These are phyloP conservation scores for Diophrys sp. DNA, from an alignment of 73 alveolate species.

Conservation along the genomic window DNA sequence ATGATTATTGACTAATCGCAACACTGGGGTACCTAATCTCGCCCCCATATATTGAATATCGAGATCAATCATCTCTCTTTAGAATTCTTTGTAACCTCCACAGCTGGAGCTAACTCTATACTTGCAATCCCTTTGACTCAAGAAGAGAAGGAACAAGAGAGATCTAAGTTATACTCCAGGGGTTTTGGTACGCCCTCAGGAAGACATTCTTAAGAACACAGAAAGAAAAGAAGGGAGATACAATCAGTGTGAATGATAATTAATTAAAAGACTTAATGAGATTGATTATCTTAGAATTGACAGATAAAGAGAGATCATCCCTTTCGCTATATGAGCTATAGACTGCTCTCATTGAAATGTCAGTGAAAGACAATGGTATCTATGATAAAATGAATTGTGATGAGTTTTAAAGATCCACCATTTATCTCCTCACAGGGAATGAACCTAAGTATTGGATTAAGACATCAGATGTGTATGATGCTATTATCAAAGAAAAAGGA, in stretches of 20 bases:
- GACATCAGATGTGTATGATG: conserved; percentile 30
- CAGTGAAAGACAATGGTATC: conserved; percentile 18
- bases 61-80: too few relatives aligned
- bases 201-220: conserved; percentile 24
- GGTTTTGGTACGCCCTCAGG: conserved; percentile 17
- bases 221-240: conserved; percentile 38
- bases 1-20: too few relatives aligned
- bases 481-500: neutral
- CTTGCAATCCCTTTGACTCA: neutral
- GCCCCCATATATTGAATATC: too few relatives aligned
- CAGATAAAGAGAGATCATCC: conserved; percentile 37
- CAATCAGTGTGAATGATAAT: conserved; percentile 30
- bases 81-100: neutral
- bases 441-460: conserved; percentile 49
- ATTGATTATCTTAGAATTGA: conserved; percentile 24
- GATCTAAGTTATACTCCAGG: neutral
- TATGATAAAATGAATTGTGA: conserved; percentile 26
- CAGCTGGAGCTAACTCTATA: neutral
- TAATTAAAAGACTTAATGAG: conserved; percentile 35
- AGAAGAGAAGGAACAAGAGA: neutral
- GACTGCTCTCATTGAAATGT: conserved; percentile 31
- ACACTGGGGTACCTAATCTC: too few relatives aligned
- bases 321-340: conserved; percentile 45
- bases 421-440: conserved; percentile 15
- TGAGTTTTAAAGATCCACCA: conserved; percentile 13